Evolutionary conservation across 2,329 filamentous ascomycete species (phyloP).

Genomic region (Paraphaeosphaeria sporulosa): DNA sequence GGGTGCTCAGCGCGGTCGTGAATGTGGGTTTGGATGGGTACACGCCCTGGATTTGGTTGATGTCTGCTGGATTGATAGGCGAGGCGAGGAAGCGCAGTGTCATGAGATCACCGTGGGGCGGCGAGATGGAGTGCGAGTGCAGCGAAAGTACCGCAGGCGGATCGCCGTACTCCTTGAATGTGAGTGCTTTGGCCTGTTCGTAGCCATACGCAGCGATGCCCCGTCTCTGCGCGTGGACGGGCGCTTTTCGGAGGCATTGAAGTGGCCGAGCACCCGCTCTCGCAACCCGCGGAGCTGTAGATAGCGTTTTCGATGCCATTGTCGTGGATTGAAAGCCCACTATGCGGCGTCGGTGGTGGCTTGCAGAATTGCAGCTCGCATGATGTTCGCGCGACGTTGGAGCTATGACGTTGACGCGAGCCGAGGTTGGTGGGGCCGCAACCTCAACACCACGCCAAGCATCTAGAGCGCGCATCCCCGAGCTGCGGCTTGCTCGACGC

Average conservation of each 20-base stretch:
- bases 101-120: slow-evolving; percentile 72
- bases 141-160: slow-evolving; percentile 74
- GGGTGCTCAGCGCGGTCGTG: slow-evolving; percentile 76
- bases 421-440: neutral
- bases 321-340: slow-evolving; percentile 4
- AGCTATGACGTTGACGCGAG: slow-evolving; percentile 25
- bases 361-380: slow-evolving; percentile 14
- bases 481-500: neutral
- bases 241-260: slow-evolving; percentile 30
- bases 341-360: slow-evolving; percentile 9
- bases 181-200: slow-evolving; percentile 83
- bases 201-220: slow-evolving; percentile 74
- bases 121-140: slow-evolving; percentile 79
- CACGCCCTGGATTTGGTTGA: slow-evolving; percentile 97
- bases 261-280: slow-evolving; percentile 13
- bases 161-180: slow-evolving; percentile 77
- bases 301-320: slow-evolving; percentile 39
- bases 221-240: slow-evolving; percentile 44
- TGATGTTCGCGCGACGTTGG: slow-evolving; percentile 17
- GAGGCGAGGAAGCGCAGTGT: slow-evolving; percentile 88
- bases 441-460: neutral
- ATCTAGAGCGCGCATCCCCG: neutral
- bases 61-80: slow-evolving; percentile 95
- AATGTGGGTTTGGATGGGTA: slow-evolving; percentile 88
- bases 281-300: slow-evolving; percentile 25